phyloP scores from a whole-genome alignment of 768 basidiomycete species.

The Boletus reticulatus region DNA sequence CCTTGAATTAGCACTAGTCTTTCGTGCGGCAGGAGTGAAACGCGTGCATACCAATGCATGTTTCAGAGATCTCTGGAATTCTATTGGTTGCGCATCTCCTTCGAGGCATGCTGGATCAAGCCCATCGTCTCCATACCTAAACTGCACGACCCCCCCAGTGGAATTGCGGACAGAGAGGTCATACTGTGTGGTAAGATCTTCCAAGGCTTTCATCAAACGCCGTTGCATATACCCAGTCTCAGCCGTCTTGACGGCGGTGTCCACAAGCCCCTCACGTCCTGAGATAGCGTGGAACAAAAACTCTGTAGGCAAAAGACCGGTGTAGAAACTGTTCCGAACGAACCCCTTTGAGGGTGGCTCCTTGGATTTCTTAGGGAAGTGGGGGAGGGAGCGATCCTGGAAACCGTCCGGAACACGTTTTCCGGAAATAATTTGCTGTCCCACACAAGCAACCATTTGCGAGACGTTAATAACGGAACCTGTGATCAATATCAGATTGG shows the following conservation, averaged over 20 bases:
- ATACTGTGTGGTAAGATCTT: constrained; percentile 95
- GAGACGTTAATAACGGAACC: constrained; percentile 99
- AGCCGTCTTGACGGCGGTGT: constrained; percentile 99
- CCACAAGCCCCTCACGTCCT: constrained; percentile 96
- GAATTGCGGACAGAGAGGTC: constrained; percentile 95
- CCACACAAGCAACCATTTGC: constrained; percentile 99
- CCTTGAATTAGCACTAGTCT: constrained; percentile 4
- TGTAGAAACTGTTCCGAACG: constrained; percentile 96
- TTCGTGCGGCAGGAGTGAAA: neutral
- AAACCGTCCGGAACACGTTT: constrained; percentile 99
- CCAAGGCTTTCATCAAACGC: constrained; percentile 97
- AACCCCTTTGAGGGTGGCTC: constrained; percentile 98
- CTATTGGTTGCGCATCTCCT: constrained; percentile 92
- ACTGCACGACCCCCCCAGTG: constrained; percentile 93
- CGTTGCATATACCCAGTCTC: constrained; percentile 99
- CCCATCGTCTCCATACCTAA: constrained; percentile 95
- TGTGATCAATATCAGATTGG: constrained; percentile 26
- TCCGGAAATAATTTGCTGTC: constrained; percentile 97
- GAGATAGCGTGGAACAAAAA: constrained; percentile 99
- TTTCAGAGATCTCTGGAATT: constrained; percentile 82
- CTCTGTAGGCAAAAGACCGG: constrained; percentile 88
- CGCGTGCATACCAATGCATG: constrained; percentile 65
- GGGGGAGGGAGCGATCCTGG: constrained; percentile 97
- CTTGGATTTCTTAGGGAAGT: constrained; percentile 95
- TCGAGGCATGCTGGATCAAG: constrained; percentile 96